Conservation (phyloP, 1,284 basidiomycete species). For the Phenoliferia sp. region DNA sequence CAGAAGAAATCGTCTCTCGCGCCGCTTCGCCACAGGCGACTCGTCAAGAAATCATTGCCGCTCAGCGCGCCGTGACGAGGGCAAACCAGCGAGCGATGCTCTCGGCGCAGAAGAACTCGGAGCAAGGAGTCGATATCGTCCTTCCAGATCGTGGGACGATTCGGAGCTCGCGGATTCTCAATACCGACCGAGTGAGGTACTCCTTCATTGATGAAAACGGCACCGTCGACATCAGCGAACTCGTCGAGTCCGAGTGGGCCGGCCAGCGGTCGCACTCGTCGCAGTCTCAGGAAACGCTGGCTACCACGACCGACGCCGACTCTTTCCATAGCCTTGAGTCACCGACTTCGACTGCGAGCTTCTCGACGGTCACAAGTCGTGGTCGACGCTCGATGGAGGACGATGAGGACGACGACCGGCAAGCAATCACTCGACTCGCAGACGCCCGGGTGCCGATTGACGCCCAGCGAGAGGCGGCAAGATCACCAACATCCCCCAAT, state of each 20-base stretch:
- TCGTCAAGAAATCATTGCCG: constrained; percentile 71
- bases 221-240: constrained; percentile 84
- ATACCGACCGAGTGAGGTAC: constrained; percentile 67
- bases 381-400: background rate
- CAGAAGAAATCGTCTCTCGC: constrained; percentile 4
- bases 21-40: background rate
- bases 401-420: constrained; percentile 18
- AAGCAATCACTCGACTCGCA: constrained; percentile 13
- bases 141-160: constrained; percentile 76
- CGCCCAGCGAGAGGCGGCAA: background rate
- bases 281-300: constrained; percentile 7
- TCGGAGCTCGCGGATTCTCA: constrained; percentile 61
- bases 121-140: constrained; percentile 79
- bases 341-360: background rate
- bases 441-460: constrained; percentile 14
- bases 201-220: constrained; percentile 84
- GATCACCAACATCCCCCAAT: background rate
- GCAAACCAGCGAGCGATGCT: constrained; percentile 82
- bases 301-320: constrained; percentile 33
- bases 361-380: background rate
- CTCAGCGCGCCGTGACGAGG: constrained; percentile 73
- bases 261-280: constrained; percentile 16
- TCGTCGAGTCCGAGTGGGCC: constrained; percentile 76
- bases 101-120: constrained; percentile 72
- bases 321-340: constrained; percentile 27